Conservation (phyloP, 768 basidiomycete genomes). For the Leccinum pellstonianum region DNA sequence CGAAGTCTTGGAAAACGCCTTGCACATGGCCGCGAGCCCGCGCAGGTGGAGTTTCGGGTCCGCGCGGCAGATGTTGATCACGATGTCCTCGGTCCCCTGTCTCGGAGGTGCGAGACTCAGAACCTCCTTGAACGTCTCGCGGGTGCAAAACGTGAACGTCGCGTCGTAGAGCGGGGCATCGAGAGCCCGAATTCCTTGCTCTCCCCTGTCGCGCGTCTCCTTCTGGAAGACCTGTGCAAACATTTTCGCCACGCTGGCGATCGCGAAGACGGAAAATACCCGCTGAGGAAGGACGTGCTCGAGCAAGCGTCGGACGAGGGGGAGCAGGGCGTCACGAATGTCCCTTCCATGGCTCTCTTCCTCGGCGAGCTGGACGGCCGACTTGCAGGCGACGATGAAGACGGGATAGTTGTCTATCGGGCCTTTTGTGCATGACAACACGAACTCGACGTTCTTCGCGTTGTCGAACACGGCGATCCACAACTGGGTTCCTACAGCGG, state of each 20-base stretch:
- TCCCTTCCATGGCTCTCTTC: conserved; percentile 10
- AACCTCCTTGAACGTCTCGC: conserved; percentile 33
- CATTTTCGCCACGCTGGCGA: conserved; percentile 40
- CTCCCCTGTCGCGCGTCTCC: conserved; percentile 5
- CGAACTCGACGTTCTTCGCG: conserved; percentile 28
- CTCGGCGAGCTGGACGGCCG: conserved; percentile 10
- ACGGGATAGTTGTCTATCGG: conserved; percentile 61
- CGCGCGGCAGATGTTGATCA: conserved; percentile 36
- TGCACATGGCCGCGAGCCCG: conserved; percentile 46
- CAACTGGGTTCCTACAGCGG: conserved; percentile 10
- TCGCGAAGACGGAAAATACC: conserved; percentile 59
- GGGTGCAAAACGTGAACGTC: conserved; percentile 55
- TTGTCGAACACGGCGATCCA: conserved; percentile 35
- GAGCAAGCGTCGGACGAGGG: conserved; percentile 16
- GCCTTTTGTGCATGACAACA: conserved; percentile 57
- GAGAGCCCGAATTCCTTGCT: conserved; percentile 20
- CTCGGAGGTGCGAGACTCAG: not conserved
- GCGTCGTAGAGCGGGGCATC: conserved; percentile 60
- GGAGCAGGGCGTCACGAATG: conserved; percentile 5
- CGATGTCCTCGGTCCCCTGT: conserved; percentile 7
- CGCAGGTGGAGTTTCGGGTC: conserved; percentile 26
- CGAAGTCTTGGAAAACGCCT: conserved; percentile 56
- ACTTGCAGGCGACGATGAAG: conserved; percentile 31
- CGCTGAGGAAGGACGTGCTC: conserved; percentile 11
- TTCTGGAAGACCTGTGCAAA: conserved; percentile 52